Conservation (phyloP, 345 rosid genomes). For the Acer saccharum region DNA sequence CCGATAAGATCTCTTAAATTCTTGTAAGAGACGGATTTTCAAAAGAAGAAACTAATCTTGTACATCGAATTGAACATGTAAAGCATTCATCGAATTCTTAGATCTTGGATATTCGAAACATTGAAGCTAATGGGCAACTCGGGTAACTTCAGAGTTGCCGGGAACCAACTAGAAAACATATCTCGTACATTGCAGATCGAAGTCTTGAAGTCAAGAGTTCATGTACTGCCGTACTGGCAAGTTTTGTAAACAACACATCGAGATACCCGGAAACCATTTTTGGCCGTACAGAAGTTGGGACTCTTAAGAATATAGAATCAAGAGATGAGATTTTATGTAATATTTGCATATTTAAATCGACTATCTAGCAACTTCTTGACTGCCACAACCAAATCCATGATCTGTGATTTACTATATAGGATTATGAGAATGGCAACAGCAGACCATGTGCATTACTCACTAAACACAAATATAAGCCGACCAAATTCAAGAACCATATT, state of each 20-base stretch:
- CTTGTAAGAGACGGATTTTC: too few species aligned
- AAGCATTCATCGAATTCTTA: too few species aligned
- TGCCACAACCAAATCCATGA: neutral
- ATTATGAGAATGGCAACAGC: neutral
- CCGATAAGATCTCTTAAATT: too few species aligned
- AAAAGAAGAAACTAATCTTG: too few species aligned
- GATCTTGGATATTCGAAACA: neutral
- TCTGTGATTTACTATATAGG: neutral
- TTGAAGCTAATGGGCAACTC: too few species aligned
- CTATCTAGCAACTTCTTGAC: neutral
- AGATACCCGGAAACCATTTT: neutral
- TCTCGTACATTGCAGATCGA: neutral
- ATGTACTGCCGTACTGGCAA: too few species aligned
- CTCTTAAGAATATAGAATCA: neutral
- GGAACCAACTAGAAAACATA: neutral
- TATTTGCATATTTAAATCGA: neutral
- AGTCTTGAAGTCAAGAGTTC: neutral
- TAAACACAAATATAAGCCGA: neutral
- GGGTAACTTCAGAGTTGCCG: too few species aligned
- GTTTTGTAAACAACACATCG: neutral
- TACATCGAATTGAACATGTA: too few species aligned
- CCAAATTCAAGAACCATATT: slow-evolving; percentile 52
- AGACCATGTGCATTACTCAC: neutral
- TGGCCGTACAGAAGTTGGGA: neutral
- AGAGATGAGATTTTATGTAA: too few species aligned